Evolutionary conservation across 768 basidiomycete species (phyloP).

Genomic region (Leccinum uliginosum): DNA sequence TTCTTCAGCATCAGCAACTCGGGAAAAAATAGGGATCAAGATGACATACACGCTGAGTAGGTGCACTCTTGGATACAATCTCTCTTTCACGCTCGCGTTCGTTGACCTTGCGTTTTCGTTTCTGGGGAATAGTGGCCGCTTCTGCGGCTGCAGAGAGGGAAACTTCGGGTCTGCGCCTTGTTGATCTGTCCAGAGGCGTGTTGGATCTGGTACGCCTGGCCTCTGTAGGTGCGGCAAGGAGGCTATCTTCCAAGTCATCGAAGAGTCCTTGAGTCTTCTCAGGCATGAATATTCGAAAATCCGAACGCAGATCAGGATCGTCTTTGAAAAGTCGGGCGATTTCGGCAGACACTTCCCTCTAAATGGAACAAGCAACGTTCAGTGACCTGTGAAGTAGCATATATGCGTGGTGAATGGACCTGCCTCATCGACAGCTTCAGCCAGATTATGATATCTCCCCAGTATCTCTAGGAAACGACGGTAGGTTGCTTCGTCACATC

Average conservation of each 20-base stretch:
- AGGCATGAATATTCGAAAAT: constrained; percentile 75
- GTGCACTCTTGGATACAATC: constrained; percentile 19
- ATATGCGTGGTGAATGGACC: constrained; percentile 16
- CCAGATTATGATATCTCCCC: constrained; percentile 54
- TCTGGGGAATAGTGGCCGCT: constrained; percentile 49
- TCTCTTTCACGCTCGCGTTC: constrained; percentile 40
- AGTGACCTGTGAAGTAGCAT: not conserved
- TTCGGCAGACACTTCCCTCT: constrained; percentile 63
- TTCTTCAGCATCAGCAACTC: constrained; percentile 9
- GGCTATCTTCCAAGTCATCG: constrained; percentile 38
- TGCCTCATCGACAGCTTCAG: constrained; percentile 61
- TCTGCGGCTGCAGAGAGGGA: constrained; percentile 37
- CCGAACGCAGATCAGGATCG: constrained; percentile 66
- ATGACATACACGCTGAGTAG: constrained; percentile 25
- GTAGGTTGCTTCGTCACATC: constrained; percentile 88
- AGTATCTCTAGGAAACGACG: constrained; percentile 75
- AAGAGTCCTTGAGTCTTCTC: constrained; percentile 48
- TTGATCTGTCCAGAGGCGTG: constrained; percentile 33
- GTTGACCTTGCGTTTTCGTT: constrained; percentile 62
- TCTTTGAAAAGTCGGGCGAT: constrained; percentile 71
- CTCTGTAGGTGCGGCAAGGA: constrained; percentile 25
- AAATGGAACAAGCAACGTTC: not conserved
- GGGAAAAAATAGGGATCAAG: not conserved
- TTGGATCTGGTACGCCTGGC: constrained; percentile 33
- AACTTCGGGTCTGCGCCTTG: constrained; percentile 43